Conservation (phyloP, 2,329 filamentous ascomycete species). For the Ophiostoma triangulosporum region DNA sequence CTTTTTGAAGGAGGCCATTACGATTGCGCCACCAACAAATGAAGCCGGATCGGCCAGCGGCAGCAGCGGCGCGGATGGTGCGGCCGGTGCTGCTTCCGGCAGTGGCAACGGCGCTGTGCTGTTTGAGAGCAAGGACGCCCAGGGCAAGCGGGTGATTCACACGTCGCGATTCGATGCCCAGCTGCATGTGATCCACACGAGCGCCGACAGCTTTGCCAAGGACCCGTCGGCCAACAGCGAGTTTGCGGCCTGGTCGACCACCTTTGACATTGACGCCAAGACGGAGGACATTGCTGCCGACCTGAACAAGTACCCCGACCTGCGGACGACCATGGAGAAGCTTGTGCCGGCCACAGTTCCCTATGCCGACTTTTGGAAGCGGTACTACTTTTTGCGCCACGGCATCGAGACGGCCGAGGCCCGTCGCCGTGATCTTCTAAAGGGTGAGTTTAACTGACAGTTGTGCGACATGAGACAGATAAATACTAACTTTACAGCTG, state of each 20-base stretch:
- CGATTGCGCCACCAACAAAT: conserved; percentile 59
- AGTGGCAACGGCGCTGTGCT: conserved; percentile 45
- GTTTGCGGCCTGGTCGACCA: conserved; percentile 58
- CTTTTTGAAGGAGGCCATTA: conserved; percentile 83
- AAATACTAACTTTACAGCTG: conserved; percentile 37
- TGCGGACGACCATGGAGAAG: conserved; percentile 84
- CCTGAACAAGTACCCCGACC: conserved; percentile 72
- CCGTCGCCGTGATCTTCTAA: conserved; percentile 74
- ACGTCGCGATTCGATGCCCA: conserved; percentile 91
- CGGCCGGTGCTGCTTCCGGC: neutral
- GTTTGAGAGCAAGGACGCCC: conserved; percentile 86
- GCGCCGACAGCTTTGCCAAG: conserved; percentile 64
- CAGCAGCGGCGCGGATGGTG: conserved; percentile 21
- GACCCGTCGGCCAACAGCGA: conserved; percentile 59
- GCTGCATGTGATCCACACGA: conserved; percentile 86
- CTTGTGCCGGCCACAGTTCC: conserved; percentile 87
- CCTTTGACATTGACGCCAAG: conserved; percentile 71
- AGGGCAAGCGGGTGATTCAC: conserved; percentile 86
- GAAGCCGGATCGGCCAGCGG: conserved; percentile 14
- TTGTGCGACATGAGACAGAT: neutral
- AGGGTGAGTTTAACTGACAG: conserved; percentile 48
- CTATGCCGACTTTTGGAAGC: conserved; percentile 80
- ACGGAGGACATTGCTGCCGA: conserved; percentile 73
- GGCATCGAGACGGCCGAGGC: conserved; percentile 89
- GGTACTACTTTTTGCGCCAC: conserved; percentile 90